Evolutionary conservation across 768 basidiomycete genomes (phyloP).

Genomic region (Boletus sensibilis): DNA sequence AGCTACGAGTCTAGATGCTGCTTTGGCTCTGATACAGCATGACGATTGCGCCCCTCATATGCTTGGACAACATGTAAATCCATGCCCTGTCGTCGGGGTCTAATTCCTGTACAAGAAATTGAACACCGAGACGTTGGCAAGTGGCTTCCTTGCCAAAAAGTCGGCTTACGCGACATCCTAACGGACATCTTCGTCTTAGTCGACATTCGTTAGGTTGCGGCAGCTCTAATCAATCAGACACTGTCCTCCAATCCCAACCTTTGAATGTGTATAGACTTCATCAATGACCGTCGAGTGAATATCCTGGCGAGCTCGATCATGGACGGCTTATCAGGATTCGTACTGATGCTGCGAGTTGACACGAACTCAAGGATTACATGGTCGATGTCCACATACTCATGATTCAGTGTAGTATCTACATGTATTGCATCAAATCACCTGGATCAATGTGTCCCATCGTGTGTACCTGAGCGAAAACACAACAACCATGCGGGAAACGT

Average conservation of each 20-base stretch:
- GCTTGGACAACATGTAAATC: constrained; percentile 14
- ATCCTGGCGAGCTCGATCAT: not conserved
- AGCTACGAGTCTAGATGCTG: not conserved
- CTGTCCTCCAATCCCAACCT: not conserved
- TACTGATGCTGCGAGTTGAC: not conserved
- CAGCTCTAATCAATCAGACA: not conserved
- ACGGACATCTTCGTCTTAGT: not conserved
- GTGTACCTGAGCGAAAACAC: not conserved
- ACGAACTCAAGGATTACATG: not conserved
- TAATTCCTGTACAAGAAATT: constrained; percentile 26
- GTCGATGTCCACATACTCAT: no score
- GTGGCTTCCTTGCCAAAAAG: no score
- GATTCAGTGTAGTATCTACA: no score
- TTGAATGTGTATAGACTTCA: no score
- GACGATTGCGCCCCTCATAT: not conserved
- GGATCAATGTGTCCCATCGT: not conserved
- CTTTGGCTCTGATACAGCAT: no score
- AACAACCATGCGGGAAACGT: not conserved
- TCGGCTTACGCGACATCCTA: not conserved
- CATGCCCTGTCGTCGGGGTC: constrained; percentile 43
- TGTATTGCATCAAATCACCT: no score
- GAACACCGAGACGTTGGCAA: not conserved
- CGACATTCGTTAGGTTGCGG: not conserved
- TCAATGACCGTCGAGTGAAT: not conserved
- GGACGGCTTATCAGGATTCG: not conserved